Percentiles rank a stretch among this genome's conserved stretches.
phyloP scores from a whole-genome alignment of 495 filamentous ascomycete genomes.

The Penicillium goetzii region DNA sequence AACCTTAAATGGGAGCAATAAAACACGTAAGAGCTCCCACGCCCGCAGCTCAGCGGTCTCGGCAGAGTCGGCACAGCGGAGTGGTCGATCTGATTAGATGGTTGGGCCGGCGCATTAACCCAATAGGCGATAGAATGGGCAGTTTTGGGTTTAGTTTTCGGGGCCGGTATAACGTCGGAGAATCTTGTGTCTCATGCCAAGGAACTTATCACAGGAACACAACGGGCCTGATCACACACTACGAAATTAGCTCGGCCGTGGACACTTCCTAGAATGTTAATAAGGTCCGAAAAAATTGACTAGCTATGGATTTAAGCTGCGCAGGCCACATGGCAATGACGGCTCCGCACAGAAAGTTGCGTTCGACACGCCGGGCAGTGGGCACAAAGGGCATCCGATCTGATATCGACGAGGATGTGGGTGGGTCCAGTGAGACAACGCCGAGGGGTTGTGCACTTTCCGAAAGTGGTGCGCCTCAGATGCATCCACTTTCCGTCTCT shows the following conservation, averaged over 20 bases:
- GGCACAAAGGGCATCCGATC: not conserved
- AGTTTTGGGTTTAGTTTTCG: not conserved
- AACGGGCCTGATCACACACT: not conserved
- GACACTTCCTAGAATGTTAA: not conserved
- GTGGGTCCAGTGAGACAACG: not conserved
- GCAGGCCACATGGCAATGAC: conserved; percentile 5
- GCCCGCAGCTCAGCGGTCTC: not conserved
- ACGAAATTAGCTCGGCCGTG: not conserved
- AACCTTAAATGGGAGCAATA: conserved; percentile 14
- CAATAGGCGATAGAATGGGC: not conserved
- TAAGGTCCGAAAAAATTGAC: not conserved
- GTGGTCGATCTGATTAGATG: conserved; percentile 23
- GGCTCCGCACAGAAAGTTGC: not conserved
- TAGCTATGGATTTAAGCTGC: not conserved
- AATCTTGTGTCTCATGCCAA: conserved; percentile 3
- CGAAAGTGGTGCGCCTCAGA: not conserved
- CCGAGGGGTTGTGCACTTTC: not conserved
- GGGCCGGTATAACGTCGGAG: conserved; percentile 11
- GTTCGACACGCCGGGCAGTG: too few relatives aligned
- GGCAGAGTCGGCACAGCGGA: not conserved
- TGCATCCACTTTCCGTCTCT: not conserved
- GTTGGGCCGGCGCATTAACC: conserved; percentile 9
- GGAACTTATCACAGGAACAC: not conserved
- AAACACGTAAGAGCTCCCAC: conserved; percentile 10
- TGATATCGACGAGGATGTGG: not conserved